Evolutionary conservation across 2,329 filamentous ascomycete genomes (phyloP).

Genomic region (Curvularia eragrostidis): DNA sequence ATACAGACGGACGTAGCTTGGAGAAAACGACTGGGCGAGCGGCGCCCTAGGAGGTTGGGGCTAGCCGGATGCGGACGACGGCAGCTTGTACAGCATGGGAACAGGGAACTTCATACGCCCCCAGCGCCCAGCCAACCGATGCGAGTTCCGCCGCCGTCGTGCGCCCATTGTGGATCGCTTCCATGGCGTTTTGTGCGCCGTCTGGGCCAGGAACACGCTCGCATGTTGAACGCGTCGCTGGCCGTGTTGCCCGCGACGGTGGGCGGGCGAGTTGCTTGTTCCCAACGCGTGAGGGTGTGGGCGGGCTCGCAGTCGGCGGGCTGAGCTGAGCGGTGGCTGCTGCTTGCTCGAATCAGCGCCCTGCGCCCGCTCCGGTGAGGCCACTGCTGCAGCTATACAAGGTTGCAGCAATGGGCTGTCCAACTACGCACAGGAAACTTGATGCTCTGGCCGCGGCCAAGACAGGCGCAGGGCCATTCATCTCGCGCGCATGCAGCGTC

Average conservation of each 20-base stretch:
- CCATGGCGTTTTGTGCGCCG: slow-evolving; percentile 41
- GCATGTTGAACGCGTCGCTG: slow-evolving; percentile 35
- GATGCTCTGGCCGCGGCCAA: slow-evolving; percentile 41
- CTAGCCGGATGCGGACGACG: slow-evolving; percentile 28
- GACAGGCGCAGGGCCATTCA: slow-evolving; percentile 10
- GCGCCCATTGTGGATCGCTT: slow-evolving; percentile 30
- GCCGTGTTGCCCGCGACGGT: slow-evolving; percentile 19
- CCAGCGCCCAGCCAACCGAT: slow-evolving; percentile 23
- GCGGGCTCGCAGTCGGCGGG: slow-evolving; percentile 5
- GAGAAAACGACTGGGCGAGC: slow-evolving; percentile 47
- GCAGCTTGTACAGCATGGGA: slow-evolving; percentile 43
- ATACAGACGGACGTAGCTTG: slow-evolving; percentile 45
- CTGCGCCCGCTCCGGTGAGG: slow-evolving; percentile 39
- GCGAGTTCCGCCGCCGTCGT: slow-evolving; percentile 20
- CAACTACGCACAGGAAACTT: slow-evolving; percentile 40
- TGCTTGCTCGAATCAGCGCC: slow-evolving; percentile 40
- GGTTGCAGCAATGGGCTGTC: slow-evolving; percentile 42
- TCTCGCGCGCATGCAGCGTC: slow-evolving; percentile 14
- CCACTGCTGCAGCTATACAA: slow-evolving; percentile 49
- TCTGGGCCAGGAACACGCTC: slow-evolving; percentile 46
- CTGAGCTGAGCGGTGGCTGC: slow-evolving; percentile 25
- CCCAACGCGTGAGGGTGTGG: slow-evolving; percentile 4
- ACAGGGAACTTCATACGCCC: slow-evolving; percentile 30
- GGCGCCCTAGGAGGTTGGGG: slow-evolving; percentile 37
- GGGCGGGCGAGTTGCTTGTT: slow-evolving; percentile 6